A percentile compares a stretch with the other conserved stretches of the same genome.
phyloP scores from a whole-genome alignment of 1,284 basidiomycete species.

The Microbotryomycetes sp. region DNA sequence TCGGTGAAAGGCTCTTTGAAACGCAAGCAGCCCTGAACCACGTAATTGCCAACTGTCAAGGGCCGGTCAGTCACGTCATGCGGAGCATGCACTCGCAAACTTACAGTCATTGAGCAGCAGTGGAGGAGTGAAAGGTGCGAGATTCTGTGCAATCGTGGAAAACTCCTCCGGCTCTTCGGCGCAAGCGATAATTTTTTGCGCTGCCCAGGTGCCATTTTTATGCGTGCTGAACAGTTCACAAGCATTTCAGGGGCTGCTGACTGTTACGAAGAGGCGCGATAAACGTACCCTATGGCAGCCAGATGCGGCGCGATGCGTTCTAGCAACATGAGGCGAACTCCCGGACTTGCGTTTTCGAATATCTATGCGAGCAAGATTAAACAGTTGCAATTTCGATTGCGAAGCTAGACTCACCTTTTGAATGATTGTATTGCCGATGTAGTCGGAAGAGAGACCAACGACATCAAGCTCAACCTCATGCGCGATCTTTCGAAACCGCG shows the following conservation, averaged over 20 bases:
- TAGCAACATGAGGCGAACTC: slow-evolving; percentile 76
- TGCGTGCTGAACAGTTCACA: slow-evolving; percentile 52
- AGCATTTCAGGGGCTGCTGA: rapidly evolving
- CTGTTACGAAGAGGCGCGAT: no score
- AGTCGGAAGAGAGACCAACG: slow-evolving; percentile 90
- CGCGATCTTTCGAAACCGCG: slow-evolving; percentile 51
- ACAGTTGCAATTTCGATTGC: no score
- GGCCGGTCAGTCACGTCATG: background rate
- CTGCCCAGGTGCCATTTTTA: slow-evolving; percentile 99
- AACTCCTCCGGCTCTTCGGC: slow-evolving; percentile 84
- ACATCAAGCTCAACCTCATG: slow-evolving; percentile 73
- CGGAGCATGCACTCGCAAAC: background rate
- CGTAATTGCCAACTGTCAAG: slow-evolving; percentile 81
- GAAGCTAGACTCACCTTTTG: slow-evolving; percentile 29
- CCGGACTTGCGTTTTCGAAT: slow-evolving; percentile 78
- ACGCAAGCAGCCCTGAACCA: slow-evolving; percentile 87
- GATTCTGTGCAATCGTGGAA: slow-evolving; percentile 70
- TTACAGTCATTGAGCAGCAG: slow-evolving; percentile 56
- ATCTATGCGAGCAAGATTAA: slow-evolving; percentile 97
- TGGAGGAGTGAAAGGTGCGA: slow-evolving; percentile 86
- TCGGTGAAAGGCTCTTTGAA: slow-evolving; percentile 84
- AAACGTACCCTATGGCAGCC: slow-evolving; percentile 71
- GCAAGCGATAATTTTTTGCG: slow-evolving; percentile 97
- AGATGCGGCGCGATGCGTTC: slow-evolving; percentile 89
- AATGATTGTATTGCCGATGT: slow-evolving; percentile 90